Conservation (phyloP, 176 grass and related monocot genomes). For the Zea mays region Zm-B73-REFERENCE-NAM-5.0 NC_050104.1:3415001-3415500, state of each 20-base stretch:
- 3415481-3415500: background rate
- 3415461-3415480: constrained; percentile 1
- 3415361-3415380: background rate
- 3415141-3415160: background rate
- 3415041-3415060: constrained; percentile 24
- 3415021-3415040: constrained; percentile 8
- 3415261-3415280: constrained; percentile 47
- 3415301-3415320: constrained; percentile 39
- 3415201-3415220: too few relatives aligned
- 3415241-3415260: background rate
- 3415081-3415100: constrained; percentile 39
- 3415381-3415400: background rate
- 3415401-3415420: constrained; percentile 3
- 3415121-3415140: constrained; percentile 12
- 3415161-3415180: too few relatives aligned
- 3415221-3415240: constrained; percentile 34
- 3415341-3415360: background rate
- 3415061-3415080: constrained; percentile 9
- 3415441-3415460: constrained; percentile 8
- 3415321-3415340: constrained; percentile 36
- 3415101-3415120: constrained; percentile 27
- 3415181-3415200: too few relatives aligned
- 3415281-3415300: constrained; percentile 49
- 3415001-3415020: constrained; percentile 7
- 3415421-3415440: constrained; percentile 20